Conservation (phyloP, 495 filamentous ascomycete genomes). For the Eremomyces bilateralis region DNA sequence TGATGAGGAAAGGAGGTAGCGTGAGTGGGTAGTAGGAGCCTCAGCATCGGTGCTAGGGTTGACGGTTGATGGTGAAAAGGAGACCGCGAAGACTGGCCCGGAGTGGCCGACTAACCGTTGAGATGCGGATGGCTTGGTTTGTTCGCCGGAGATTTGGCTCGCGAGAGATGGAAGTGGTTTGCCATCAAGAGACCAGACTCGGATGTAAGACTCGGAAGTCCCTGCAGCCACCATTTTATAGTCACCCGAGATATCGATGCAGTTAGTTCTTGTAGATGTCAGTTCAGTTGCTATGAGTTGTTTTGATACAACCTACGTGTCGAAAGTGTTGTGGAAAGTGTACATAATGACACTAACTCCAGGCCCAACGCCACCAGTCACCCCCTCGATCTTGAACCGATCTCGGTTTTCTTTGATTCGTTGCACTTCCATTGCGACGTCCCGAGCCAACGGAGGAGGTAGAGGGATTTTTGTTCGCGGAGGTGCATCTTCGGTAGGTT, state of each 20-base stretch:
- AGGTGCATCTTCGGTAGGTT: slow-evolving; percentile 68
- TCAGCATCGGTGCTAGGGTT: slow-evolving; percentile 25
- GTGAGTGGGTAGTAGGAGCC: slow-evolving; percentile 23
- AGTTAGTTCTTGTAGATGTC: slow-evolving; percentile 44
- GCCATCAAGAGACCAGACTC: slow-evolving; percentile 75
- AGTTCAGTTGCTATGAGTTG: slow-evolving; percentile 8
- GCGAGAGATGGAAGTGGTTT: slow-evolving; percentile 31
- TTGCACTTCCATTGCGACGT: slow-evolving; percentile 83
- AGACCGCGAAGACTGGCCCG: slow-evolving; percentile 68
- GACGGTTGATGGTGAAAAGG: slow-evolving; percentile 60
- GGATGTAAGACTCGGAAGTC: slow-evolving; percentile 82
- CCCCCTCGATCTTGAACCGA: slow-evolving; percentile 58
- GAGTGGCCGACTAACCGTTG: slow-evolving; percentile 83
- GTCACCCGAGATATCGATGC: slow-evolving; percentile 83
- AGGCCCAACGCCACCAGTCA: slow-evolving; percentile 59
- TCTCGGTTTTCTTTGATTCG: slow-evolving; percentile 88
- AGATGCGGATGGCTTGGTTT: slow-evolving; percentile 32
- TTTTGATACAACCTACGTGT: slow-evolving; percentile 35
- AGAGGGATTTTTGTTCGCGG: slow-evolving; percentile 56
- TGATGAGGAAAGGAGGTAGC: slow-evolving; percentile 67
- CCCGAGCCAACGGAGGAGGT: slow-evolving; percentile 64
- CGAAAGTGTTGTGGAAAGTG: slow-evolving; percentile 89
- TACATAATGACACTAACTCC: slow-evolving; percentile 81
- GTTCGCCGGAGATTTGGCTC: slow-evolving; percentile 11
- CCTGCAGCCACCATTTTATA: slow-evolving; percentile 64